Base-by-base conservation (phyloP, 2,329 filamentous ascomycete genomes). In the Colletotrichum limetticola region DNA sequence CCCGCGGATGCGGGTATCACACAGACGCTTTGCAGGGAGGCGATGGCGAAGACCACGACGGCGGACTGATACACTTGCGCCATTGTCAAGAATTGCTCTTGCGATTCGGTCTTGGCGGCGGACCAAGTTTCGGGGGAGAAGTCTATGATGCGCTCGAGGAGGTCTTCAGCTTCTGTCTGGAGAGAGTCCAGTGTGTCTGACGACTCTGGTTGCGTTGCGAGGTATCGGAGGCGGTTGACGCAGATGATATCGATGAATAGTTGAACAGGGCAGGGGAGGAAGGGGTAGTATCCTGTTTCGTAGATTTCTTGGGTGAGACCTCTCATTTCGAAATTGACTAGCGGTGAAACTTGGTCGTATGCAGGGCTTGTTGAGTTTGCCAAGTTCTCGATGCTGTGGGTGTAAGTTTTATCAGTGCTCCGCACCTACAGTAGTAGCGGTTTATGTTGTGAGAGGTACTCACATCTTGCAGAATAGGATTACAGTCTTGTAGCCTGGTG, bases 281-380 rank as follows among this genome's bases (percentile, higher is more conserved):
- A 80, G 3, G 76, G 72, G 19, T 74, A 77, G 22, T 74, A 59
- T 5, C 58, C 74, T 6, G 28, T 32, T 22, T 60, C 32, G 11
- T 80, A 79, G 1, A 82, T 70, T 4, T 80, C 78, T 56, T 72
- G 66, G 8, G 82, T 76, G 2, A 82, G 74, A 14, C 78, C 77
- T 57, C 79, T 82, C 22, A 70, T 74, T 52, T 76, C 66, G 19
- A n/a, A 49, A 19, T 61, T 65, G n/a, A 58, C 62, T 5, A 63
- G 63, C 0, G 78, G 73, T 37, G 78, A 78, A 14, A 74, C 37
- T 26, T 83, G 75, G 59, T 82, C 74, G 28, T 78, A 75, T 55
- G 82, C 80, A 1, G 83, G 82, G 1, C 78, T 81, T 1, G 82
- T 81, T 6, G 82, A 83, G 68, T 85, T 81, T 4, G 77, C 80